phyloP scores from a whole-genome alignment of 768 basidiomycete genomes.

The Mycena filopes region DNA sequence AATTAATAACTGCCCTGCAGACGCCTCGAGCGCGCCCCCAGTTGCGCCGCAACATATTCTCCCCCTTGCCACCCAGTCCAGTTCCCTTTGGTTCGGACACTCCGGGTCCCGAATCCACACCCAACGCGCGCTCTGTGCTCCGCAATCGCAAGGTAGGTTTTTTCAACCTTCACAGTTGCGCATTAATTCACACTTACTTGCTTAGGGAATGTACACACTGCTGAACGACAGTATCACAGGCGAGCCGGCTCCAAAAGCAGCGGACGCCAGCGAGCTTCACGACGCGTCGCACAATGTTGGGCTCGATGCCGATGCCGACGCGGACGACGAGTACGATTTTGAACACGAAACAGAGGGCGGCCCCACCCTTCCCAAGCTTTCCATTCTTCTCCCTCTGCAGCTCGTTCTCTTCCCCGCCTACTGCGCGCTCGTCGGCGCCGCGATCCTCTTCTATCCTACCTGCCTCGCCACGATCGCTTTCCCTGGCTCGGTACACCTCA shows the following conservation, averaged over 20 bases:
- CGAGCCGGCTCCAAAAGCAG: not conserved
- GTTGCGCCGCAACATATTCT: slow-evolving; percentile 27
- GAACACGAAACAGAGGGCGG: not conserved
- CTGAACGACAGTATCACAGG: slow-evolving; percentile 25
- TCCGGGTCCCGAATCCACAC: not conserved
- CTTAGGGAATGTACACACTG: slow-evolving; percentile 1
- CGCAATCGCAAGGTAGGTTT: slow-evolving; percentile 28
- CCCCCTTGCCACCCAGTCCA: slow-evolving; percentile 5
- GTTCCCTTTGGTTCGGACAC: not conserved
- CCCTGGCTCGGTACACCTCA: slow-evolving; percentile 13
- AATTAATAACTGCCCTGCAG: not conserved
- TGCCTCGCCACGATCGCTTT: slow-evolving; percentile 20
- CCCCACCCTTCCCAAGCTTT: slow-evolving; percentile 1
- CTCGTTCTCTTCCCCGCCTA: slow-evolving; percentile 28
- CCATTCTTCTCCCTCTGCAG: slow-evolving; percentile 23
- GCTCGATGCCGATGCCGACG: not conserved
- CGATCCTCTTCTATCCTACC: slow-evolving; percentile 21
- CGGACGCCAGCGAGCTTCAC: not conserved
- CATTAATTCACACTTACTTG: not conserved
- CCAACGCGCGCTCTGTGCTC: slow-evolving; percentile 21
- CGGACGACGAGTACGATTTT: not conserved
- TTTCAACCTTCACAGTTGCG: not conserved
- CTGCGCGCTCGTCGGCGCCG: slow-evolving; percentile 22
- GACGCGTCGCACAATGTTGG: not conserved
- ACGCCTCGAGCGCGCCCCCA: slow-evolving; percentile 17